Evolutionary conservation across 768 basidiomycete species (phyloP), one percentile per base, ranked within the genome.

Genomic region (Candolleomyces eurysporus): DNA sequence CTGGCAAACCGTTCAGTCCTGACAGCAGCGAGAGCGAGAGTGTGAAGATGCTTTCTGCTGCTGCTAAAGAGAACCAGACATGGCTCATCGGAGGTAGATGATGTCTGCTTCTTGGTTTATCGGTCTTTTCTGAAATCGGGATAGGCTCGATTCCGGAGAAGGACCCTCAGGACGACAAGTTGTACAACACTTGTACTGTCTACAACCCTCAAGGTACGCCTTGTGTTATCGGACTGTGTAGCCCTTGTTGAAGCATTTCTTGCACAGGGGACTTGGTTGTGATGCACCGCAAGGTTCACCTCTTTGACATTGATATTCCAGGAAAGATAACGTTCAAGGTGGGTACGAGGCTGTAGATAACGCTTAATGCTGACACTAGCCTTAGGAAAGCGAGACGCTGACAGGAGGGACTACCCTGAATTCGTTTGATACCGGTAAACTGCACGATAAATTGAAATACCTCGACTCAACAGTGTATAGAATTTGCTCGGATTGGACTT

Each of bases 261-360:
- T 14, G 9, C 14, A 4, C 61, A 93, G 95, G 96, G 26, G 86
- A 92, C 58, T 81, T 98, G 26, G 84, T 98, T 14, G 90, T 90
- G 0, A 85, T 83, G 43, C 94, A 98, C 75, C 88, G 96, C 57
- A 99, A 99, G 74, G 84, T 98, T 2, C 97, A 99, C 70, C 79
- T 99, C 5, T 99, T 98, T 73, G 96, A 99, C 71, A 98, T 98
- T 63, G 94, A 98, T 69, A 96, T 99, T 56, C 91, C 91, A 0
- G 94, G 93, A 16, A 89, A 92, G 71, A 94, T 96, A 71, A 92
- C 74, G 19, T 95, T 95, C 82, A 92, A 92, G 80, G 94, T 88
- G 59, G 17, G 53, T 16, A 36, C 6, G 11, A 30, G 16, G 5
- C 43, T 5, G 14, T 30, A 21, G 26, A 46, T n/a, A 13, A 30